These are phyloP conservation scores for Harringtonia lauricola DNA, from an alignment of 2,329 filamentous ascomycete genomes.

Conservation along the genomic window DNA sequence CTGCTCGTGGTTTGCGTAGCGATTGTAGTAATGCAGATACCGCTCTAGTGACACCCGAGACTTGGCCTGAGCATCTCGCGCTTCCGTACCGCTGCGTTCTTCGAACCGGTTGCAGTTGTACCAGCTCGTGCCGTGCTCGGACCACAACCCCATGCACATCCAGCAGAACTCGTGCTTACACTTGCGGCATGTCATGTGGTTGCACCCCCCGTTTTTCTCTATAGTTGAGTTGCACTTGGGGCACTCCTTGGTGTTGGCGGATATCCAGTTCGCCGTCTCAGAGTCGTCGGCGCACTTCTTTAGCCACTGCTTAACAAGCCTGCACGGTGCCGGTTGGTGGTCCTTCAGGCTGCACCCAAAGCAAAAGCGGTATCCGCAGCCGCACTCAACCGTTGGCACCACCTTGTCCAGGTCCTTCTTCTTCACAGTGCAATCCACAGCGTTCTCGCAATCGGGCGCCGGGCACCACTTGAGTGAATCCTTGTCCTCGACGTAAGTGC, in stretches of 20 bases:
- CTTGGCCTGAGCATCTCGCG: slow-evolving; percentile 82
- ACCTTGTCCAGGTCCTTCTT: slow-evolving; percentile 74
- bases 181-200: slow-evolving; percentile 96
- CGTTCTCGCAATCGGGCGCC: slow-evolving; percentile 92
- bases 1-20: slow-evolving; percentile 97
- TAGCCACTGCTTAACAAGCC: slow-evolving; percentile 85
- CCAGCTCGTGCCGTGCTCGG: slow-evolving; percentile 97
- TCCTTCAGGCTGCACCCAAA: slow-evolving; percentile 87
- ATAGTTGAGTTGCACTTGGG: slow-evolving; percentile 94
- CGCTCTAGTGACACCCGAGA: slow-evolving; percentile 84
- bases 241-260: slow-evolving; percentile 96
- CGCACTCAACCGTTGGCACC: slow-evolving; percentile 82
- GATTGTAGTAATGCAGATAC: slow-evolving; percentile 98
- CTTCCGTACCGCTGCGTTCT: slow-evolving; percentile 86
- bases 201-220: slow-evolving; percentile 96
- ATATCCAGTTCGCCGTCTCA: slow-evolving; percentile 98
- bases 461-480: slow-evolving; percentile 96
- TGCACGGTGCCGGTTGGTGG: slow-evolving; percentile 87
- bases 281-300: slow-evolving; percentile 98
- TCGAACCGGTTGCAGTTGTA: slow-evolving; percentile 98
- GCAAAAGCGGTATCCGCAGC: slow-evolving; percentile 80
- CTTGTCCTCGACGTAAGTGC: slow-evolving; percentile 95
- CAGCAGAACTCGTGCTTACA: slow-evolving; percentile 97
- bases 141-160: slow-evolving; percentile 99
- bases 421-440: slow-evolving; percentile 79